Evolutionary conservation across 2,329 filamentous ascomycete genomes (phyloP), one percentile per base, ranked within the genome.

Genomic region (Colletotrichum plurivorum): DNA sequence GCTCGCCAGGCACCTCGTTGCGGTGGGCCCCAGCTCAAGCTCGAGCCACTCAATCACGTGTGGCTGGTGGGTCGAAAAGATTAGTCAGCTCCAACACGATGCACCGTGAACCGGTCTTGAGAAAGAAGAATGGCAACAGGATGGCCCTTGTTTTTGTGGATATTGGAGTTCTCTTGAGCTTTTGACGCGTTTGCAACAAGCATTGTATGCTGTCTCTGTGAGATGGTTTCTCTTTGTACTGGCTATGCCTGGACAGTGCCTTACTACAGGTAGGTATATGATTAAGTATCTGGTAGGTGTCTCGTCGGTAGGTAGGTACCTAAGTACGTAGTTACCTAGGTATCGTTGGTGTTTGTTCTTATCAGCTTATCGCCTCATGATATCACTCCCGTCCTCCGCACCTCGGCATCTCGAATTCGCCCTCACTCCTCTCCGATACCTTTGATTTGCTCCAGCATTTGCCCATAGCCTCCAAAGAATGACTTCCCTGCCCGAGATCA

Each of bases 401-500:
- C 18, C 18, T 43, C 41, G 41, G 41, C 41, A 43, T n/a, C 41
- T n/a, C 16, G 41, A 43, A 43, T 2, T 43, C 31, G 31, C 31
- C 31, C 31, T 36, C 31, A 8, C 31, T 3, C 10, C 31, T 36
- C 10, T 10, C 6, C 16, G 15, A 43, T n/a, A 20, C 18, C 43
- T 22, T 22, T 51, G 36, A 43, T 25, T 52, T 36, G 43, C 51
- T 60, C 41, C 57, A 43, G 31, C 2, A 18, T 2, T 46, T 51
- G 46, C 18, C 27, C 46, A 31, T 18, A 62, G 20, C 39, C 27
- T 20, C 15, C n/a, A 18, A 16, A 60, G 4, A 10, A 71, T 65
- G 55, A 27, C 75, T 25, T 75, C 72, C 54, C 85, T 96, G 7
- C 93, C 93, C 13, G 77, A 85, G 31, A 84, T 91, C 74, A 77